phyloP scores from a whole-genome alignment of 73 alveolate species.

The Paramecium sexaurelia region DNA sequence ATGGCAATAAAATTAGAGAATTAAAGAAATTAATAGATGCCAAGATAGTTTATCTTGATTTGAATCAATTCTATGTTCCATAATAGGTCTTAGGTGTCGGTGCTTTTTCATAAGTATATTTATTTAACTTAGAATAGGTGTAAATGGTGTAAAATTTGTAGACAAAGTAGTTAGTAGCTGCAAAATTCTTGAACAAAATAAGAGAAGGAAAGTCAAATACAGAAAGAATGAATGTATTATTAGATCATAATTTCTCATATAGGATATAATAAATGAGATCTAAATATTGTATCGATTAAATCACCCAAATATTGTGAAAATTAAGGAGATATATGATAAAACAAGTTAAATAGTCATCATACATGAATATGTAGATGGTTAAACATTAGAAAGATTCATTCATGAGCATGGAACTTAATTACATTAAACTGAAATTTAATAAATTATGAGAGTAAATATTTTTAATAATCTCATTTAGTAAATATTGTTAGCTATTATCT shows the following conservation, averaged over 20 bases:
- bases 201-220: background rate
- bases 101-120: constrained; percentile 7
- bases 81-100: background rate
- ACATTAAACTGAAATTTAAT: background rate
- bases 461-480: background rate
- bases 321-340: constrained; percentile 19
- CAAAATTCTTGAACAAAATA: background rate
- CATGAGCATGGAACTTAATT: background rate
- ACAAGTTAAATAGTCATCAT: background rate
- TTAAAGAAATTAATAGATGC: background rate
- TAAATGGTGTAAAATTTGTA: background rate
- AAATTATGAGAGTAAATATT: constrained; percentile 39
- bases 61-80: constrained; percentile 16
- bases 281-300: background rate
- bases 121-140: background rate
- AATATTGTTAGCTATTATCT: constrained; percentile 49
- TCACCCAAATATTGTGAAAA: constrained; percentile 42
- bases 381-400: constrained; percentile 13
- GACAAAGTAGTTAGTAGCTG: constrained; percentile 31
- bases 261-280: constrained; percentile 50
- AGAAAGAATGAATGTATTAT: constrained; percentile 14
- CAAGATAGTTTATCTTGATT: constrained; percentile 22
- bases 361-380: constrained; percentile 35
- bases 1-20: background rate
- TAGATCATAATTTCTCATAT: background rate